Conservation (phyloP, 805 yeast genomes). For the Myxozyma mucilagina region DNA sequence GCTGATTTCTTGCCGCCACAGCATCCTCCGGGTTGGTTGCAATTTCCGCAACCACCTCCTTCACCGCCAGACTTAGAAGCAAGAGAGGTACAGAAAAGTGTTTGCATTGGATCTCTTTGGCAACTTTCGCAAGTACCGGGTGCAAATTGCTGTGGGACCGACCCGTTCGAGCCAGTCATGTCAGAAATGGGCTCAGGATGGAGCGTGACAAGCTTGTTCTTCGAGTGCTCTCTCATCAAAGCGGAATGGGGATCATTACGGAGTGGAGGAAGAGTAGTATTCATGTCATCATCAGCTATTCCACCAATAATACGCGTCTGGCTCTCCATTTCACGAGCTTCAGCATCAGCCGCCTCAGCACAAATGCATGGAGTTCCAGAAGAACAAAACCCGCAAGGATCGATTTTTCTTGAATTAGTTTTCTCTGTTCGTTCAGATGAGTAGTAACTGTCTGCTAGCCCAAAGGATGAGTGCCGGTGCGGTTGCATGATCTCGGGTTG, state of each 20-base stretch:
- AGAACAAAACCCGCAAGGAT: constrained; percentile 90
- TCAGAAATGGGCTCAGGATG: constrained; percentile 58
- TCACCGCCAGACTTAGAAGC: constrained; percentile 45
- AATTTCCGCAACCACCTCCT: constrained; percentile 27
- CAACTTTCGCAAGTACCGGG: constrained; percentile 88
- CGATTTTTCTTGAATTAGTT: constrained; percentile 60
- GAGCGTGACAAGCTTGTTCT: constrained; percentile 53
- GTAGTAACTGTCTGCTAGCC: neutral
- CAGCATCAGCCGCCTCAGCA: constrained; percentile 60
- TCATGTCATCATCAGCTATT: constrained; percentile 16
- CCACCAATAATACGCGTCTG: constrained; percentile 10
- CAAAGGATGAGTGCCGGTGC: constrained; percentile 3
- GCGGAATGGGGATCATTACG: constrained; percentile 28
- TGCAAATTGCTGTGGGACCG: constrained; percentile 37
- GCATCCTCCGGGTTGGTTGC: constrained; percentile 35
- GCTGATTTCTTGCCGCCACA: constrained; percentile 30
- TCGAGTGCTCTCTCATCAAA: constrained; percentile 23
- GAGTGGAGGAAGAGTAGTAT: constrained; percentile 27
- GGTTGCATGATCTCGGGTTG: constrained; percentile 8
- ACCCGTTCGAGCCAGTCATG: constrained; percentile 7
- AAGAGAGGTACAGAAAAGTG: constrained; percentile 82
- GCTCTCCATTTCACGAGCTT: constrained; percentile 24
- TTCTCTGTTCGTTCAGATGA: constrained; percentile 40
- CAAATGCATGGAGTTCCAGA: constrained; percentile 92
- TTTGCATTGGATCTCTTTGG: constrained; percentile 82